These are phyloP conservation scores for Emericellopsis terricola DNA, from an alignment of 495 filamentous ascomycete genomes.

Conservation along the genomic window DNA sequence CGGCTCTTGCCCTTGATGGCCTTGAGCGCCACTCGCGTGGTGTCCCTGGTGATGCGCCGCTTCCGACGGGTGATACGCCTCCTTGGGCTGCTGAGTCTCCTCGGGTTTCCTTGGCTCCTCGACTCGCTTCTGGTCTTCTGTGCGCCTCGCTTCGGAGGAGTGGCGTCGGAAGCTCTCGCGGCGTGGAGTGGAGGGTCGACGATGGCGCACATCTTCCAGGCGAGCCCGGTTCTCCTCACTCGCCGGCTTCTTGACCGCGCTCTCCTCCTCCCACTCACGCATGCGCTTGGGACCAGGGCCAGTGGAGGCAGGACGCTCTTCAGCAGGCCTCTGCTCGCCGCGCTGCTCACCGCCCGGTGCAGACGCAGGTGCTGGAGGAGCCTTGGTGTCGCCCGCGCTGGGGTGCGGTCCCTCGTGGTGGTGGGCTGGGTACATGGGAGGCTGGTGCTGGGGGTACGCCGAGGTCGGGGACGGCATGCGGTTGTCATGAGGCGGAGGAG, in stretches of 20 bases:
- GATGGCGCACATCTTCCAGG: constrained; percentile 65
- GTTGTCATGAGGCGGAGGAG: constrained; percentile 73
- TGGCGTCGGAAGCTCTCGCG: constrained; percentile 52
- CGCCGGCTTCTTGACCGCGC: constrained; percentile 62
- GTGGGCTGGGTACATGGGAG: constrained; percentile 42
- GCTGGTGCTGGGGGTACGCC: constrained; percentile 58
- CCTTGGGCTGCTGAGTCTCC: constrained; percentile 42
- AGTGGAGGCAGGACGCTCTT: constrained; percentile 63
- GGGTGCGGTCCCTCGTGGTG: constrained; percentile 33
- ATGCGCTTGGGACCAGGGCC: constrained; percentile 60
- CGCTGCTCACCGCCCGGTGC: constrained; percentile 43
- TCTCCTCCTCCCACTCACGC: constrained; percentile 83
- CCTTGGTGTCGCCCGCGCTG: constrained; percentile 56
- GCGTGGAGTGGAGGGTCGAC: constrained; percentile 52
- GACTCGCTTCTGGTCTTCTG: constrained; percentile 31
- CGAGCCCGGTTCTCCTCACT: constrained; percentile 76
- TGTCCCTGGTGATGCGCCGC: constrained; percentile 70
- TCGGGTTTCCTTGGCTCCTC: constrained; percentile 27
- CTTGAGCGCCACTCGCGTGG: constrained; percentile 47
- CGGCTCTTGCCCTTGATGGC: constrained; percentile 48
- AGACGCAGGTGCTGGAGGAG: constrained; percentile 50
- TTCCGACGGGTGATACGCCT: constrained; percentile 77
- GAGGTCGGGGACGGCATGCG: constrained; percentile 70
- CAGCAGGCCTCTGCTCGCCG: no score
- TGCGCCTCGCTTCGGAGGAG: constrained; percentile 48